Base-by-base conservation (phyloP, 75 land plant genomes). In the Sequoia sempervirens region DNA sequence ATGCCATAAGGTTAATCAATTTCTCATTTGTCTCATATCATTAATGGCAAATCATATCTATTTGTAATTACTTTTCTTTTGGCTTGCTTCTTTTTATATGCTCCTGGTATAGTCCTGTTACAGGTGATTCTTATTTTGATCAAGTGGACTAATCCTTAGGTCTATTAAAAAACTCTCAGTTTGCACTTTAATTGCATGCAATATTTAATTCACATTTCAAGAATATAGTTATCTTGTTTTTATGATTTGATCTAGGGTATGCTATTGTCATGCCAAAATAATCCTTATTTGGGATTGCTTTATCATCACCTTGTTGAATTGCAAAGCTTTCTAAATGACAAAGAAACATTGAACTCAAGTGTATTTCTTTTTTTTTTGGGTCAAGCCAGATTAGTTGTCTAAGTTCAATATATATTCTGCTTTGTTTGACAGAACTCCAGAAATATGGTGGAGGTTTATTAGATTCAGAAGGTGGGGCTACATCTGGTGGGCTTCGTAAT, bases 371-470 rank as follows among this genome's bases (percentile, higher is more conserved):
- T 61, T 61, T 20, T 61, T 18, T 58, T n/a, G n/a, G n/a, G n/a
- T n/a, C n/a, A n/a, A n/a, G n/a, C n/a, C n/a, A n/a, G n/a, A n/a
- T n/a, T n/a, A n/a, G n/a, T n/a, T 46, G 10, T 46, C 47, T 46
- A 7, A 46, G 7, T 28, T 69, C 2, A 69, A 32, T 61, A 26
- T 23, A 56, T 82, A 41, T 82, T 20, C 37, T 79, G 80, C 12
- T 79, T 20, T 43, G 3, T 37, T n/a, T 13, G 10, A 79, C 88
- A 87, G 88, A 87, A 70, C 80, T 87, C 66, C 88, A 87, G 70
- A 87, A 80, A 50, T 89, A 87, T 72, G 88, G 86, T 66, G 90
- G 90, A 84, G 89, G 81, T 75, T 83, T 73, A 56, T 32, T 84
- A 30, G 90, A 89, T 81, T 52, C 83, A 40, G 85, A 79, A 76